These are phyloP conservation scores for Ustilaginoidea virens DNA, from an alignment of 2,329 filamentous ascomycete genomes.

Conservation along the genomic window DNA sequence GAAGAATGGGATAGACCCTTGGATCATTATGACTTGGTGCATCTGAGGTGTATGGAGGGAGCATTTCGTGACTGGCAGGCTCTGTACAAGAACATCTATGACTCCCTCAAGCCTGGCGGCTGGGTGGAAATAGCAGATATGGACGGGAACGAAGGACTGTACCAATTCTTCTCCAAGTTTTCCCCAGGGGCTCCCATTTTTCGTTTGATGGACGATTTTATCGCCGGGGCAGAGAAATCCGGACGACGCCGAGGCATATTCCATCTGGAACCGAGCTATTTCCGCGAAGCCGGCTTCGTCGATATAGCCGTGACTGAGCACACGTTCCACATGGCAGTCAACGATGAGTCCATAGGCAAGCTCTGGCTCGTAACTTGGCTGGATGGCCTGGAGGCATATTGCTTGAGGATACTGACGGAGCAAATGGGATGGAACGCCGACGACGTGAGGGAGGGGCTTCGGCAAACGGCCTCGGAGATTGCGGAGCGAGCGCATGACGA, in stretches of 20 bases:
- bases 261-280: constrained; percentile 28
- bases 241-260: constrained; percentile 28
- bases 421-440: constrained; percentile 36
- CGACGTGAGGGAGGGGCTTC: constrained; percentile 30
- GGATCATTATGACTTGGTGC: constrained; percentile 39
- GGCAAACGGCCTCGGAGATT: constrained; percentile 30
- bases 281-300: constrained; percentile 34
- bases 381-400: constrained; percentile 32
- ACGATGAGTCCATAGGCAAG: constrained; percentile 30
- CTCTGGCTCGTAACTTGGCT: constrained; percentile 37
- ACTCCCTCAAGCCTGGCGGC: constrained; percentile 38
- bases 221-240: constrained; percentile 25
- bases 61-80: constrained; percentile 40
- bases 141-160: constrained; percentile 25
- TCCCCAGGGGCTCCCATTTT: constrained; percentile 29
- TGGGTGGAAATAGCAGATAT: constrained; percentile 42
- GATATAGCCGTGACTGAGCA: constrained; percentile 32
- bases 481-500: constrained; percentile 31
- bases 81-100: constrained; percentile 36
- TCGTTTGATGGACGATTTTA: constrained; percentile 23
- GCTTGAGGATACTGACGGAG: constrained; percentile 34
- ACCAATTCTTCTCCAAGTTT: constrained; percentile 21
- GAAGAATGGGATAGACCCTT: constrained; percentile 41
- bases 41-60: constrained; percentile 39
- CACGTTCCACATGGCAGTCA: constrained; percentile 30